phyloP scores from a whole-genome alignment of 2,329 filamentous ascomycete species.

The Monosporascus sp. region DNA sequence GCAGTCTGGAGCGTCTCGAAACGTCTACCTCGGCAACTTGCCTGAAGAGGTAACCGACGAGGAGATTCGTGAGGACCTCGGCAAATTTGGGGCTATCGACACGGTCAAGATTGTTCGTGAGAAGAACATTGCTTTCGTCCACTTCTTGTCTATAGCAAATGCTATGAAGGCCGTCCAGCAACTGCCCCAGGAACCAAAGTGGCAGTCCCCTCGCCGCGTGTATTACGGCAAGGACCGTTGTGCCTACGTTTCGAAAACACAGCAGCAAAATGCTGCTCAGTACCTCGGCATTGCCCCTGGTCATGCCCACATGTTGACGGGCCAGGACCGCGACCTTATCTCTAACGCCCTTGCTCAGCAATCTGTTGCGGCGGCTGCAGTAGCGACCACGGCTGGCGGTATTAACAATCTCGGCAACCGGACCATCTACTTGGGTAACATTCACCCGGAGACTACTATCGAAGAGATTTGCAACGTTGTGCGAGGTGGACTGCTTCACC shows the following conservation, averaged over 20 bases:
- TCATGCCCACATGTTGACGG: constrained; percentile 93
- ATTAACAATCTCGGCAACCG: constrained; percentile 97
- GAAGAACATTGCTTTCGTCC: constrained; percentile 96
- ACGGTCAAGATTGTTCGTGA: constrained; percentile 97
- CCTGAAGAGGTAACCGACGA: constrained; percentile 87
- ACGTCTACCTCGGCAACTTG: constrained; percentile 93
- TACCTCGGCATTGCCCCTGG: constrained; percentile 96
- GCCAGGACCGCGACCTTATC: constrained; percentile 92
- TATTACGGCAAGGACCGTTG: constrained; percentile 99
- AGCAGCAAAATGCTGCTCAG: constrained; percentile 98
- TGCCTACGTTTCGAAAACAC: constrained; percentile 97
- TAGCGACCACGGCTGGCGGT: constrained; percentile 92
- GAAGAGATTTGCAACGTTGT: constrained; percentile 99
- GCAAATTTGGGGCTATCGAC: constrained; percentile 94
- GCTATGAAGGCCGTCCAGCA: constrained; percentile 97
- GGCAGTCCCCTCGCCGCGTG: constrained; percentile 90
- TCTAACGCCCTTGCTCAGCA: constrained; percentile 95
- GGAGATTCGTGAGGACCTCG: constrained; percentile 87
- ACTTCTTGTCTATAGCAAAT: constrained; percentile 92
- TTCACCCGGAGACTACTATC: constrained; percentile 96
- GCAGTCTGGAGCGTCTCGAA: constrained; percentile 92
- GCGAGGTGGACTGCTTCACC: constrained; percentile 87
- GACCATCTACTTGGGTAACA: constrained; percentile 97
- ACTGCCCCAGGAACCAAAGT: constrained; percentile 92
- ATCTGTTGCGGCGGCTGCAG: constrained; percentile 92